Evolutionary conservation across 2,329 filamentous ascomycete species (phyloP).

Genomic region (Emmonsiellopsis sp.): DNA sequence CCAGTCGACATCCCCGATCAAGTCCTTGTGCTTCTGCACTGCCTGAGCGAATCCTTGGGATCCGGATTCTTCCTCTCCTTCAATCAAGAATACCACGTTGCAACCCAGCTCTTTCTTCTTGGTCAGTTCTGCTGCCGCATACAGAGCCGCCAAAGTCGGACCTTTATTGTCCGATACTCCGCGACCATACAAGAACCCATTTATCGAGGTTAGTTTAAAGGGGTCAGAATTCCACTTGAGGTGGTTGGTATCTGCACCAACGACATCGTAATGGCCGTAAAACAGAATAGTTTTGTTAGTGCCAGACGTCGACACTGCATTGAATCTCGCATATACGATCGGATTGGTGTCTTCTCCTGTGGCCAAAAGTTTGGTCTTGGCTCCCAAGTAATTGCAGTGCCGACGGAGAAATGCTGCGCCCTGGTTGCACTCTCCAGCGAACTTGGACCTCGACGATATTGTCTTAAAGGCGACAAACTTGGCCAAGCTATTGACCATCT

Average conservation of each 20-base stretch:
- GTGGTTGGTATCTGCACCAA: constrained; percentile 74
- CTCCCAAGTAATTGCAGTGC: constrained; percentile 86
- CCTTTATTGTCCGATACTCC: constrained; percentile 98
- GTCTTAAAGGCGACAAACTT: constrained; percentile 90
- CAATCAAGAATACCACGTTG: constrained; percentile 70
- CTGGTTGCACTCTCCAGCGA: constrained; percentile 82
- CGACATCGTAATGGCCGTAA: constrained; percentile 97
- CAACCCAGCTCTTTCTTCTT: constrained; percentile 75
- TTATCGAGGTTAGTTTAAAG: constrained; percentile 78
- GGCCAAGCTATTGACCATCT: constrained; percentile 60
- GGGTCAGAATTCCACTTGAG: constrained; percentile 81
- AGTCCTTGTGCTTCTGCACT: constrained; percentile 66
- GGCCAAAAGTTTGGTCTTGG: constrained; percentile 80
- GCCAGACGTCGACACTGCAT: constrained; percentile 57
- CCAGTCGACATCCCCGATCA: constrained; percentile 88
- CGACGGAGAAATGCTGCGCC: constrained; percentile 85
- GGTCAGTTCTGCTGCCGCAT: constrained; percentile 81
- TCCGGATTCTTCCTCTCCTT: constrained; percentile 93
- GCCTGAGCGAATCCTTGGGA: constrained; percentile 84
- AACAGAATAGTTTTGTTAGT: constrained; percentile 82
- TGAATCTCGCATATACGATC: constrained; percentile 85
- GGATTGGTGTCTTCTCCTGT: constrained; percentile 74
- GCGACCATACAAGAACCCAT: constrained; percentile 88
- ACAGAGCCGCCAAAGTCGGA: constrained; percentile 85
- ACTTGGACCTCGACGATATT: constrained; percentile 76